Conservation (phyloP, 1,284 basidiomycete genomes). For the Thecaphora thlaspeos region DNA sequence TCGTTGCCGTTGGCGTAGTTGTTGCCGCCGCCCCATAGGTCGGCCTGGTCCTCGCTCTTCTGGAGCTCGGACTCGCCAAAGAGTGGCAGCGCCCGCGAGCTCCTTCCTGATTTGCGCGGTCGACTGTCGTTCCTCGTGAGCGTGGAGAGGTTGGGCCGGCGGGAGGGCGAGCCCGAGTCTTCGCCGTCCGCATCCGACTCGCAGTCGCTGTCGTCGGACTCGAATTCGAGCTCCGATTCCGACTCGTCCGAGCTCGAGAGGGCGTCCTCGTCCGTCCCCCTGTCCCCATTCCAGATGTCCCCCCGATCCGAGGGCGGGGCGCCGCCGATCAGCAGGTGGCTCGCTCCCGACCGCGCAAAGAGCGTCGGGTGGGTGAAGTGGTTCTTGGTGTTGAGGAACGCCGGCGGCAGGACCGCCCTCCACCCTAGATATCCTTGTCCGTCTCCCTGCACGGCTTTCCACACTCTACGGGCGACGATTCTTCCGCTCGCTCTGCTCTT, state of each 20-base stretch:
- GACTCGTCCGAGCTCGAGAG: constrained; percentile 21
- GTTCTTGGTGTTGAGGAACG: constrained; percentile 31
- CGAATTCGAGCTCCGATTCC: constrained; percentile 22
- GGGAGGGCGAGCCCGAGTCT: no score
- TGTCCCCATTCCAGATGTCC: constrained; percentile 15
- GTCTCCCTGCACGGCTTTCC: constrained; percentile 12
- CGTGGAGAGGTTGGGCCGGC: no score
- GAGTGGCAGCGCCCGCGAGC: constrained; percentile 9
- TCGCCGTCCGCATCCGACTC: constrained; percentile 13
- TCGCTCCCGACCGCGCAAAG: constrained; percentile 36
- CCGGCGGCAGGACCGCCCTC: constrained; percentile 21
- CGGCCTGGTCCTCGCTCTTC: constrained; percentile 31
- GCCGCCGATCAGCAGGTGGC: constrained; percentile 29
- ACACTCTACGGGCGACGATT: constrained; percentile 27
- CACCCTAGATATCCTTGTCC: constrained; percentile 16
- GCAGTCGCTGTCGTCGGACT: constrained; percentile 28
- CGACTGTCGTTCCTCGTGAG: no score
- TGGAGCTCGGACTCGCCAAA: constrained; percentile 31
- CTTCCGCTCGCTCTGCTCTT: constrained; percentile 26
- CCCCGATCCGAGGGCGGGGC: constrained; percentile 20
- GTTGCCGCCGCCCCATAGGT: constrained; percentile 32
- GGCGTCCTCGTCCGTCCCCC: constrained; percentile 13
- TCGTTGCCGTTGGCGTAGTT: constrained; percentile 36
- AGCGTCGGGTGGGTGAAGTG: constrained; percentile 42
- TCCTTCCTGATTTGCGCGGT: no score